Base-by-base conservation (phyloP, 2,329 filamentous ascomycete genomes). In the Neopestalotiopsis clavispora region DNA sequence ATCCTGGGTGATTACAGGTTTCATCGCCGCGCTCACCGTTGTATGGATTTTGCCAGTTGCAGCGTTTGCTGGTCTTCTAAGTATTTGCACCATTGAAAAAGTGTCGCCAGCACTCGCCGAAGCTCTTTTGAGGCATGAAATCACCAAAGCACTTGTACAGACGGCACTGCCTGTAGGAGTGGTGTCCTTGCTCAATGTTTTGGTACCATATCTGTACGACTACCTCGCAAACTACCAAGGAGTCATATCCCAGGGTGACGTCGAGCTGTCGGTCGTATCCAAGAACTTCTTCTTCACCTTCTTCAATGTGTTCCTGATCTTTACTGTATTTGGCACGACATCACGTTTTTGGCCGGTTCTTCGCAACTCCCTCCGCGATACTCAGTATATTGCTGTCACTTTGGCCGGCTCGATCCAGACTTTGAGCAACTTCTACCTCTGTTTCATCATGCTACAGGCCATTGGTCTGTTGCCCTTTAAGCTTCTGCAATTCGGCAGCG, bases 261-360 rank as follows among this genome's bases (percentile, higher is more conserved):
- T 99, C 28, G 96, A 98, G 80, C 86, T 99, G 6, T 98, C 96
- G 0, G 87, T 97, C 59, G 95, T 99, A 72, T 97, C 94, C 67
- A 99, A 99, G 83, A 99, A 98, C 80, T 99, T 98, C 83, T 97
- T 98, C 86, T 99, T 99, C 79, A 95, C 93, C 10, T 99, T 99
- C 81, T 98, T 99, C 88, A 99, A 99, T 81, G 94, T 98, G 68
- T 99, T 99, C 81, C 88, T 98, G 65, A 89, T 98, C 59, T 98
- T 98, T 79, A 97, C 95, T 1, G 87, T 96, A 32, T 93, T 97
- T 60, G 93, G 92, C 67, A 94, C 94, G 4, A 94, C 90, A 81
- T 90, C 92, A 52, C 89, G 91, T 67, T 93, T 97, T 76, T 90
- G 90, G 80, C 84, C 85, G 42, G 87, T 92, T 66, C 85, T 98